phyloP scores from a whole-genome alignment of 306 rosid genomes.

The Vigna trinervia region DNA sequence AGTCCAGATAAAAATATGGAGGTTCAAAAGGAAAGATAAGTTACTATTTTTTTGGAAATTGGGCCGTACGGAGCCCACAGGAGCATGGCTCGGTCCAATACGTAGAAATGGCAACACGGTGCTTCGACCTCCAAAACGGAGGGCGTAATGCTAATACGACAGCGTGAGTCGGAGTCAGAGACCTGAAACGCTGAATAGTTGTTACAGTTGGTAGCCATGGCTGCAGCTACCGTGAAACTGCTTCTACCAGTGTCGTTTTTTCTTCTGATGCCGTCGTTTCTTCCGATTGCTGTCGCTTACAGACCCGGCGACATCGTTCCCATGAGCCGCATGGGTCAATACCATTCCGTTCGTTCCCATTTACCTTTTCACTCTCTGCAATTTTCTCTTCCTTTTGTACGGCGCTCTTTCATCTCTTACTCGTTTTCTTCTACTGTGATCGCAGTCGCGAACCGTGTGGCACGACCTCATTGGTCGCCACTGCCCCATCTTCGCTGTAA shows the following conservation, averaged over 20 bases:
- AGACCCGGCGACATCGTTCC: slow-evolving; percentile 90
- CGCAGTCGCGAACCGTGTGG: slow-evolving; percentile 92
- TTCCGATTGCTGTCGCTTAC: slow-evolving; percentile 58
- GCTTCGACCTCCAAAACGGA: slow-evolving; percentile 2
- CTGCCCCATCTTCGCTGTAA: slow-evolving; percentile 88
- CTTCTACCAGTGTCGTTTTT: slow-evolving; percentile 36
- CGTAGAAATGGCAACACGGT: not conserved
- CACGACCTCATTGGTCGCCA: slow-evolving; percentile 90
- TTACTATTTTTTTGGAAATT: too few species aligned
- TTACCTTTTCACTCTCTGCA: not conserved
- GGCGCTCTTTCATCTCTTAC: slow-evolving; percentile 12
- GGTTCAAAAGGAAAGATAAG: too few species aligned
- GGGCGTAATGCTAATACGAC: not conserved
- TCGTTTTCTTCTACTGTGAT: not conserved
- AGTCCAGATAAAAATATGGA: too few species aligned
- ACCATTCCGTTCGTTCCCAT: slow-evolving; percentile 77
- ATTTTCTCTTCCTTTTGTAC: slow-evolving; percentile 3
- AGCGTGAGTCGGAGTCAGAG: not conserved
- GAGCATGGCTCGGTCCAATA: not conserved
- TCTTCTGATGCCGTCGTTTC: slow-evolving; percentile 37
- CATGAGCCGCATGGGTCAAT: slow-evolving; percentile 97
- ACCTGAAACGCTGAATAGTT: not conserved
- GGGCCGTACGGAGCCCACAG: not conserved
- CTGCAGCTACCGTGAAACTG: slow-evolving; percentile 41
- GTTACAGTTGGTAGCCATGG: slow-evolving; percentile 43